Conservation (phyloP, 345 rosid species). For the Viola odorata region DNA sequence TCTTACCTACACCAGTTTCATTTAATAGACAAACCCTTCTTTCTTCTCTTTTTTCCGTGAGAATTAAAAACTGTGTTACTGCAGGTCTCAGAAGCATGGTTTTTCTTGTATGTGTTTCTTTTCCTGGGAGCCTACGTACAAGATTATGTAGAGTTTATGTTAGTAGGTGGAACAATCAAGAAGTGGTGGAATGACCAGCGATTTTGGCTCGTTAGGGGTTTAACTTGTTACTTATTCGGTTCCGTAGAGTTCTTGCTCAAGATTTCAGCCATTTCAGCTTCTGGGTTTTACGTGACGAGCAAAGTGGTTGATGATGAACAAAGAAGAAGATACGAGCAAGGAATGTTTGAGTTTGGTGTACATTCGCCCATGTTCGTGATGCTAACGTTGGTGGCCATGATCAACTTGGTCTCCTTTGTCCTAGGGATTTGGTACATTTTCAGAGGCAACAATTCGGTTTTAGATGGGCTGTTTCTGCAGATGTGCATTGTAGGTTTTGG, state of each 20-base stretch:
- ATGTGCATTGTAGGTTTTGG: constrained; percentile 38
- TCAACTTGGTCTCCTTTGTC: constrained; percentile 41
- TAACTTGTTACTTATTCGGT: constrained; percentile 38
- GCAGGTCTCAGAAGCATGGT: constrained; percentile 56
- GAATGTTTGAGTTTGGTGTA: constrained; percentile 52
- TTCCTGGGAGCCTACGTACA: constrained; percentile 54
- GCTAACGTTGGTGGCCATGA: constrained; percentile 35
- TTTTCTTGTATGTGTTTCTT: constrained; percentile 51
- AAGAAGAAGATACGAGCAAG: constrained; percentile 47
- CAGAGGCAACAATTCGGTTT: not conserved
- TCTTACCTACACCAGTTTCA: too few relatives aligned
- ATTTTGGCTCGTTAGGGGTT: constrained; percentile 48
- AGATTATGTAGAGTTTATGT: constrained; percentile 35
- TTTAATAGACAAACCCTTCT: too few relatives aligned
- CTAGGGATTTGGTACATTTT: constrained; percentile 22
- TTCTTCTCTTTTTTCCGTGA: too few relatives aligned
- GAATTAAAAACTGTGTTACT: not conserved
- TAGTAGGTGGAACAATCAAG: constrained; percentile 38
- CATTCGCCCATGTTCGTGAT: constrained; percentile 51
- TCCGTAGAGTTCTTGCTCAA: constrained; percentile 38
- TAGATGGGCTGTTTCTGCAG: constrained; percentile 25
- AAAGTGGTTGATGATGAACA: constrained; percentile 48
- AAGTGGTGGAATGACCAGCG: constrained; percentile 79
- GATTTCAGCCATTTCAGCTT: constrained; percentile 37
- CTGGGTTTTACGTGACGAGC: constrained; percentile 53